Base-by-base conservation (phyloP, 176 grass and related monocot species). In the Chrysopogon serrulatus region DNA sequence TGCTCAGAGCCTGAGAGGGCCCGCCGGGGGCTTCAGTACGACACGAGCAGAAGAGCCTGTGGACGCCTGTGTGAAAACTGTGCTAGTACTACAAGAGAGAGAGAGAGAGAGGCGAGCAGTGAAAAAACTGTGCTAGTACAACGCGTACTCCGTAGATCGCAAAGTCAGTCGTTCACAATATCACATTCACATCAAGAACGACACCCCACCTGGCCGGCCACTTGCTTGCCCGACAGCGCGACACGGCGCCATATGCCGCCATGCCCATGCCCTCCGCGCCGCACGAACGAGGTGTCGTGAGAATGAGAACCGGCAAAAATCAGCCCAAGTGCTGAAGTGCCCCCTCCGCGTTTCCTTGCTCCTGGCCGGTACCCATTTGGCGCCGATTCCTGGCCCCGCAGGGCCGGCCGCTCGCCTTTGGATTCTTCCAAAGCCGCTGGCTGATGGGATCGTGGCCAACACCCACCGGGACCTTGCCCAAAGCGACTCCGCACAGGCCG, bases 361-460 rank as follows among this genome's bases (percentile, higher is more conserved):
- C 13, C 44, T 77, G 88, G 83, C 83, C 56, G 73, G 57, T 82
- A 86, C 28, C 48, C 66, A 68, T 59, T 43, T 16, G 79, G 59
- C 66, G 7, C 79, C 37, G 79, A 86, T 90, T 67, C 88, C 16
- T 11, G 17, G 23, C 26, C 5, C 16, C 78, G 64, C n/a, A n/a
- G 7, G 68, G 14, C 68, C 21, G 8, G 68, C 24, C 39, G 62
- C n/a, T 68, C 33, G 43, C 79, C 88, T 84, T 90, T 83, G 80
- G 89, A 84, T 90, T 87, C 68, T 84, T 87, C 89, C 75, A 80
- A 87, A 87, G 80, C 88, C 84, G 67, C 23, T n/a, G n/a, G n/a
- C n/a, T 32, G 56, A 82, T 40, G 77, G 87, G 77, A 76, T 69
- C 74, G 59, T 41, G 74, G 44, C 79, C 30, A 32, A 59, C 57